A percentile compares a stretch with the other conserved stretches of the same genome.
Evolutionary conservation across 2,329 filamentous ascomycete species (phyloP).

Genomic region (Lasiodiplodia citricola): DNA sequence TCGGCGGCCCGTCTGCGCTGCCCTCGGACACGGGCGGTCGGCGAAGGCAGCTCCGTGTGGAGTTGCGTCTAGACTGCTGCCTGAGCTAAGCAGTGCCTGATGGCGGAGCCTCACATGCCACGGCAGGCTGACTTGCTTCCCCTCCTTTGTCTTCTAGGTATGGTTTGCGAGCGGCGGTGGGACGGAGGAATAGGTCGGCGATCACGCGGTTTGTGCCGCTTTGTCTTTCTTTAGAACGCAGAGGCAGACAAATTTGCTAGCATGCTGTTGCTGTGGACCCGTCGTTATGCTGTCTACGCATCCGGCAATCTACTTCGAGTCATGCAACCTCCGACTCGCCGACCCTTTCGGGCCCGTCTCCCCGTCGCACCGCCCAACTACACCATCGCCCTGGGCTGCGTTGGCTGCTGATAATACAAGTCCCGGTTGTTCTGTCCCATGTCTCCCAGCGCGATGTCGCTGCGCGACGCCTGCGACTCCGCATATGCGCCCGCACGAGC

Average conservation of each 20-base stretch:
- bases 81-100: slow-evolving; percentile 1
- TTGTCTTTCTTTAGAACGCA: background rate
- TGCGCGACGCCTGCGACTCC: slow-evolving; percentile 6
- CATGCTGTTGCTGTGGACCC: slow-evolving; percentile 5
- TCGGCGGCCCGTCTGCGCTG: background rate
- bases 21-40: slow-evolving; percentile 4
- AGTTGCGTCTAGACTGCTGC: background rate
- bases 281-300: background rate
- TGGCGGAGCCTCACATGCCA: background rate
- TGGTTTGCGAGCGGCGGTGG: background rate
- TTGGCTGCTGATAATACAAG: background rate
- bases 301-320: slow-evolving; percentile 9
- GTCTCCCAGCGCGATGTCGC: slow-evolving; percentile 15
- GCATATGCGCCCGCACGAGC: background rate
- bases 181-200: background rate
- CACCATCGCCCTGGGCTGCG: slow-evolving; percentile 16
- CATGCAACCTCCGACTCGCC: slow-evolving; percentile 19
- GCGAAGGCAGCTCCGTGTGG: background rate
- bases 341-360: background rate
- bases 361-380: background rate
- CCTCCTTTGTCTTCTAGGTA: background rate
- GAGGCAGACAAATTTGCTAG: slow-evolving; percentile 14
- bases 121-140: background rate
- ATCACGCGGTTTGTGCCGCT: background rate
- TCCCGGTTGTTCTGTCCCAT: slow-evolving; percentile 9